phyloP scores from a whole-genome alignment of 2,329 filamentous ascomycete species.

The Colletotrichum sp. region DNA sequence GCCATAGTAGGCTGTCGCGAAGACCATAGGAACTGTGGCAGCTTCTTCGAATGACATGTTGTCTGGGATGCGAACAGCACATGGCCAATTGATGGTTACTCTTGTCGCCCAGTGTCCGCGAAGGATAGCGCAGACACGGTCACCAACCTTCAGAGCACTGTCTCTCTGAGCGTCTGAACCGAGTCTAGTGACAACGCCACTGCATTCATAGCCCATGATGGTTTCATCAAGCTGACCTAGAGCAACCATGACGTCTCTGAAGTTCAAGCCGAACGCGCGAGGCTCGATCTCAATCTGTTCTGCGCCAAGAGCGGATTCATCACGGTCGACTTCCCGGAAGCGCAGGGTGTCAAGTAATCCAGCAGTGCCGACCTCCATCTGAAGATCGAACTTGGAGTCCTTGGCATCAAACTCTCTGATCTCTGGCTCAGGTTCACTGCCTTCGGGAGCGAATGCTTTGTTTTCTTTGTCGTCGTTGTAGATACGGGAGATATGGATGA shows the following conservation, averaged over 20 bases:
- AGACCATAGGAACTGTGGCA: conserved; percentile 39
- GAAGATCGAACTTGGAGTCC: neutral
- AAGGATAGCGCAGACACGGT: conserved; percentile 9
- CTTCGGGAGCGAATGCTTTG: neutral
- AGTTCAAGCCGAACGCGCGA: conserved; percentile 30
- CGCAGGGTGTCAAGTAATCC: conserved; percentile 27
- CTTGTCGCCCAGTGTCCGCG: neutral
- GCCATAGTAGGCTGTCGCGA: conserved; percentile 34
- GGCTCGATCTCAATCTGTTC: conserved; percentile 31
- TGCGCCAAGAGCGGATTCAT: neutral
- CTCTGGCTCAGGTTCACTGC: neutral
- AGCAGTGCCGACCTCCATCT: conserved; percentile 21
- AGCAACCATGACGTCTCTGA: conserved; percentile 27
- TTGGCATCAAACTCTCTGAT: neutral
- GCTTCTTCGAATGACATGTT: conserved; percentile 37
- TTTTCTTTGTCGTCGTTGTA: neutral
- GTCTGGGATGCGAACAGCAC: conserved; percentile 35
- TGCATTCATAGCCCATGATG: conserved; percentile 34
- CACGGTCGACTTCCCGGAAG: conserved; percentile 21
- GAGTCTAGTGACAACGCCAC: conserved; percentile 35
- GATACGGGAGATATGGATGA: neutral
- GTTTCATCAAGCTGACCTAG: conserved; percentile 25
- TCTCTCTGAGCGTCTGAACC: conserved; percentile 27
- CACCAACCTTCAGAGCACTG: conserved; percentile 7
- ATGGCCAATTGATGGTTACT: neutral